phyloP scores from a whole-genome alignment of 1,284 basidiomycete species.

The Volvariella volvacea region DNA sequence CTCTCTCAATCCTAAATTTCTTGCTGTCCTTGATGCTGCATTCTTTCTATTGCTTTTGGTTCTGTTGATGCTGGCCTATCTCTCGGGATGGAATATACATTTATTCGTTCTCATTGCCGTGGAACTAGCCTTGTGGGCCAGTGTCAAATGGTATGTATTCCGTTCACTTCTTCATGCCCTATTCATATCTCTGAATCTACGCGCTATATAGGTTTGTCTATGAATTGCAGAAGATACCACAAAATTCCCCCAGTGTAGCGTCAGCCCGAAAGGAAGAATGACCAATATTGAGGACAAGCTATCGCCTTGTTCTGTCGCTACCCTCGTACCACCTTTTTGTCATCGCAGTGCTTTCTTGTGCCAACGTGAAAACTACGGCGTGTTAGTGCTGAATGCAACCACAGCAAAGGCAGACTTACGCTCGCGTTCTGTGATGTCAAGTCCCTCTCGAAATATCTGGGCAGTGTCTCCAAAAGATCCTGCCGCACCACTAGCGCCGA shows the following conservation, averaged over 20 bases:
- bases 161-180: too few species aligned
- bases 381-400: constrained; percentile 1
- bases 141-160: constrained; percentile 65
- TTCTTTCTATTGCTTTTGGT: constrained; percentile 52
- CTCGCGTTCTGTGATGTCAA: constrained; percentile 85
- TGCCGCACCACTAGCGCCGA: constrained; percentile 52
- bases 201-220: constrained; percentile 39
- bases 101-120: constrained; percentile 57
- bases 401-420: constrained; percentile 39
- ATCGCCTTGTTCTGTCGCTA: constrained; percentile 46
- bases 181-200: too few species aligned
- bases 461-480: constrained; percentile 49
- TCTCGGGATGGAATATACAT: constrained; percentile 58
- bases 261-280: constrained; percentile 21
- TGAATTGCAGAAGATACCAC: constrained; percentile 34
- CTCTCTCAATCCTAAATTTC: constrained; percentile 62
- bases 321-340: constrained; percentile 84
- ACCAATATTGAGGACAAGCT: constrained; percentile 17
- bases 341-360: constrained; percentile 71
- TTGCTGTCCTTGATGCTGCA: constrained; percentile 54
- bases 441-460: constrained; percentile 78
- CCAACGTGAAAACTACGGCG: constrained; percentile 69
- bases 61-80: constrained; percentile 45
- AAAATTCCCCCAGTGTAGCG: constrained; percentile 12
- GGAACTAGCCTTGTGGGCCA: constrained; percentile 63